phyloP scores from a whole-genome alignment of 805 yeast genomes.

The Schwanniomyces vanrijiae region DNA sequence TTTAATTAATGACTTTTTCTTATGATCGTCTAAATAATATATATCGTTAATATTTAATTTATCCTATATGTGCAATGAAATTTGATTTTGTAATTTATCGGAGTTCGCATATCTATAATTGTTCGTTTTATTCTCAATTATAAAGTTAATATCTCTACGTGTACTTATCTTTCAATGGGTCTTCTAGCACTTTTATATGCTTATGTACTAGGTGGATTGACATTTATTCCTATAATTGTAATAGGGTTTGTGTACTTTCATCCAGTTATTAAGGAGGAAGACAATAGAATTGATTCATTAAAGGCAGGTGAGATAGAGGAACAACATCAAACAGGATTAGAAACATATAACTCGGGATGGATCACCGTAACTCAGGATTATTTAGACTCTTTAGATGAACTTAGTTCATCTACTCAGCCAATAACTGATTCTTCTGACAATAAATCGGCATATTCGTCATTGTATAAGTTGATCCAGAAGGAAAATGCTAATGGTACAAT shows the following conservation, averaged over 20 bases:
- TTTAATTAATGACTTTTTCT: slow-evolving; percentile 43
- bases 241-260: slow-evolving; percentile 38
- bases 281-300: slow-evolving; percentile 17
- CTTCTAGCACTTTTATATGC: slow-evolving; percentile 34
- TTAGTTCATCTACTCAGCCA: slow-evolving; percentile 44
- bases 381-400: slow-evolving; percentile 45
- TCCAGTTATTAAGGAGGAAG: slow-evolving; percentile 28
- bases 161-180: slow-evolving; percentile 5
- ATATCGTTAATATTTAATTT: slow-evolving; percentile 1
- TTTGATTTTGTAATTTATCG: not conserved
- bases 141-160: not conserved
- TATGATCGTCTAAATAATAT: slow-evolving; percentile 18
- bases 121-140: not conserved
- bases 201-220: slow-evolving; percentile 78
- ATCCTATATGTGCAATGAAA: not conserved
- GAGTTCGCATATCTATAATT: not conserved
- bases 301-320: slow-evolving; percentile 70
- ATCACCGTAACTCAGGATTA: slow-evolving; percentile 80
- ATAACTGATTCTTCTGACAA: slow-evolving; percentile 41
- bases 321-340: slow-evolving; percentile 56
- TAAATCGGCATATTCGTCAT: slow-evolving; percentile 59
- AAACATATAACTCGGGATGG: slow-evolving; percentile 73
- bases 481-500: slow-evolving; percentile 9
- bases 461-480: slow-evolving; percentile 56
- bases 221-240: slow-evolving; percentile 65